Percentiles rank a stretch among this genome's conserved stretches.
Conservation (phyloP, 768 basidiomycete genomes). For the Amanita jacksonii region DNA sequence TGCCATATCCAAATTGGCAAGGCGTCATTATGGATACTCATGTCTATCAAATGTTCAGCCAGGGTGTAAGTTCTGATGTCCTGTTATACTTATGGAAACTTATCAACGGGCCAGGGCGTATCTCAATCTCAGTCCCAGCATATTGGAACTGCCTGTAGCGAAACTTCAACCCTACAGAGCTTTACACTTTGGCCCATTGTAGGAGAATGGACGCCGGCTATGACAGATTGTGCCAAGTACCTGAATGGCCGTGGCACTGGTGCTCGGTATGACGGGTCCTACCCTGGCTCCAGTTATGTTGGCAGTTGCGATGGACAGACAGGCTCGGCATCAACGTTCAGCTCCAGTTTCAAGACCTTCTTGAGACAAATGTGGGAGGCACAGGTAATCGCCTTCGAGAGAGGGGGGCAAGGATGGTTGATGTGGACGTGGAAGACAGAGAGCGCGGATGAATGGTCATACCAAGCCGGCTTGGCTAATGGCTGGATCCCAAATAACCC, state of each 20-base stretch:
- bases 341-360: slow-evolving; percentile 70
- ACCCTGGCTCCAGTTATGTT: slow-evolving; percentile 50
- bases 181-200: slow-evolving; percentile 75
- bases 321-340: slow-evolving; percentile 68
- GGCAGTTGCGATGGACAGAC: slow-evolving; percentile 71
- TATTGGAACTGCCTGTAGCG: slow-evolving; percentile 48
- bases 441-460: slow-evolving; percentile 82
- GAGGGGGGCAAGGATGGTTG: slow-evolving; percentile 61
- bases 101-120: not conserved
- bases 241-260: slow-evolving; percentile 77
- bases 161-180: slow-evolving; percentile 31
- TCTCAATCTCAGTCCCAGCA: slow-evolving; percentile 35
- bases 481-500: slow-evolving; percentile 78
- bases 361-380: slow-evolving; percentile 79
- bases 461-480: slow-evolving; percentile 66
- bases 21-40: slow-evolving; percentile 78
- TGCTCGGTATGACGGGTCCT: slow-evolving; percentile 56
- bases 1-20: slow-evolving; percentile 38
- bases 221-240: slow-evolving; percentile 72
- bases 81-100: slow-evolving; percentile 1
- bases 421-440: slow-evolving; percentile 86
- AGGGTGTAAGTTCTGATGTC: slow-evolving; percentile 30
- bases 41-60: slow-evolving; percentile 67
- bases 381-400: slow-evolving; percentile 66
- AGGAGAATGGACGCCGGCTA: slow-evolving; percentile 80